These are phyloP conservation scores for Nicotiana undulata DNA, from an alignment of 257 asterid species.

Conservation along the genomic window DNA sequence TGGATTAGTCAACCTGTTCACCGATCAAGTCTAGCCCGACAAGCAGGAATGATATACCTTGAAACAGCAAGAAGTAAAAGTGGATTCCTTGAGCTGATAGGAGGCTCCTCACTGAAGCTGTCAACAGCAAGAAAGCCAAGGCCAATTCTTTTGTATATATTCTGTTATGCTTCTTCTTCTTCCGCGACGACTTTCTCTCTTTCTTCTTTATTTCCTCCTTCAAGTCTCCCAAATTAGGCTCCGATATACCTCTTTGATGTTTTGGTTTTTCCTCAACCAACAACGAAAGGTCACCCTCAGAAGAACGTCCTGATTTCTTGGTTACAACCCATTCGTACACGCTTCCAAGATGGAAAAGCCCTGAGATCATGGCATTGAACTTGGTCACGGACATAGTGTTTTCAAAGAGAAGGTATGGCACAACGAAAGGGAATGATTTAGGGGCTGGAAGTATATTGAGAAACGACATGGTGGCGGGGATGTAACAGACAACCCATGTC, in stretches of 20 bases:
- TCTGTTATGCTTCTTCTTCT: slow-evolving; percentile 70
- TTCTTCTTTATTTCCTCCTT: slow-evolving; percentile 39
- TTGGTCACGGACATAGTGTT: slow-evolving; percentile 97
- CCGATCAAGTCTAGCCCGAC: slow-evolving; percentile 92
- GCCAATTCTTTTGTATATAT: slow-evolving; percentile 74
- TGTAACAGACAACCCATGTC: slow-evolving; percentile 75
- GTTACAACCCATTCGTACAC: slow-evolving; percentile 96
- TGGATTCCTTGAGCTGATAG: slow-evolving; percentile 95
- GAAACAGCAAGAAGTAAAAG: slow-evolving; percentile 86
- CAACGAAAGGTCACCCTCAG: slow-evolving; percentile 61
- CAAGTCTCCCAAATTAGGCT: slow-evolving; percentile 60
- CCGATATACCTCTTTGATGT: slow-evolving; percentile 58
- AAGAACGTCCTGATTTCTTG: slow-evolving; percentile 81
- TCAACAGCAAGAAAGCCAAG: slow-evolving; percentile 66
- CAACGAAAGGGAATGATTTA: slow-evolving; percentile 83
- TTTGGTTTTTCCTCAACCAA: slow-evolving; percentile 40
- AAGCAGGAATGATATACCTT: slow-evolving; percentile 79
- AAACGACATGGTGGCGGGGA: slow-evolving; percentile 74
- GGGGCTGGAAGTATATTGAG: slow-evolving; percentile 86
- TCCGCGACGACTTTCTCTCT: slow-evolving; percentile 25
- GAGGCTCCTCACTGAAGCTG: slow-evolving; percentile 73
- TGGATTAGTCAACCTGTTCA: slow-evolving; percentile 52
- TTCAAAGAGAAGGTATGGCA: slow-evolving; percentile 79
- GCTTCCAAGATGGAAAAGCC: slow-evolving; percentile 84
- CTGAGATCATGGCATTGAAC: slow-evolving; percentile 92